Percentiles rank a stretch among this genome's conserved stretches.
Conservation (phyloP, 345 rosid genomes). For the Populus davidiana region DNA sequence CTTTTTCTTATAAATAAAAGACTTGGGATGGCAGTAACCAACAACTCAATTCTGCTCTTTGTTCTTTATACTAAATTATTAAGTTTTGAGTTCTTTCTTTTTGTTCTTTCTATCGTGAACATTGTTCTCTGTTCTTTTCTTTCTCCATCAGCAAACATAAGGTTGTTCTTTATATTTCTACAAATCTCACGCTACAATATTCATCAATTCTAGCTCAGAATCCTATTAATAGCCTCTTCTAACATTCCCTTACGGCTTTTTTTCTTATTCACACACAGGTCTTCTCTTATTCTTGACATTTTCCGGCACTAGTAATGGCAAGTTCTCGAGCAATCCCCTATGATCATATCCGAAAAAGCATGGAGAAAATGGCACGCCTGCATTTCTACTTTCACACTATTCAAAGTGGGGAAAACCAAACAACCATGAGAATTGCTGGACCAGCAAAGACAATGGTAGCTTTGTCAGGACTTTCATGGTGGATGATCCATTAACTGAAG, state of each 20-base stretch:
- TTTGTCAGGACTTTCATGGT: conserved; percentile 26
- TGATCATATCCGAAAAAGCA: background rate
- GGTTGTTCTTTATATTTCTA: too few species aligned
- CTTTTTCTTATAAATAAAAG: too few species aligned
- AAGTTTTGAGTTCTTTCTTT: too few species aligned
- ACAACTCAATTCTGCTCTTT: too few species aligned
- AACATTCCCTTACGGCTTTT: background rate
- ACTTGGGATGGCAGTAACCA: too few species aligned
- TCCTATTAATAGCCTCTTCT: conserved; percentile 6
- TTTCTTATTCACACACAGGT: conserved; percentile 6
- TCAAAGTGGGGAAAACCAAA: background rate
- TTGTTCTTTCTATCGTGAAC: too few species aligned
- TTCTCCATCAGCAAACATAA: too few species aligned
- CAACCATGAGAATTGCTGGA: conserved; percentile 7
- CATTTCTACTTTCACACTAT: conserved; percentile 20
- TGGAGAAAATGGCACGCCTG: conserved; percentile 17
- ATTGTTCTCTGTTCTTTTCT: too few species aligned
- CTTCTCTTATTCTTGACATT: conserved; percentile 3
- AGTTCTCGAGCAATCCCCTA: conserved; percentile 17
- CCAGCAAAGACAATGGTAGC: background rate
- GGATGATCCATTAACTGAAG: conserved; percentile 34
- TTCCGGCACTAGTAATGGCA: background rate
- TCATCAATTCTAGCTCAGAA: background rate
- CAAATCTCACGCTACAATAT: background rate
- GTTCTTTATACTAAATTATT: too few species aligned